phyloP scores from a whole-genome alignment of 352 stramenopile species.

The Pythium dissotocum region DNA sequence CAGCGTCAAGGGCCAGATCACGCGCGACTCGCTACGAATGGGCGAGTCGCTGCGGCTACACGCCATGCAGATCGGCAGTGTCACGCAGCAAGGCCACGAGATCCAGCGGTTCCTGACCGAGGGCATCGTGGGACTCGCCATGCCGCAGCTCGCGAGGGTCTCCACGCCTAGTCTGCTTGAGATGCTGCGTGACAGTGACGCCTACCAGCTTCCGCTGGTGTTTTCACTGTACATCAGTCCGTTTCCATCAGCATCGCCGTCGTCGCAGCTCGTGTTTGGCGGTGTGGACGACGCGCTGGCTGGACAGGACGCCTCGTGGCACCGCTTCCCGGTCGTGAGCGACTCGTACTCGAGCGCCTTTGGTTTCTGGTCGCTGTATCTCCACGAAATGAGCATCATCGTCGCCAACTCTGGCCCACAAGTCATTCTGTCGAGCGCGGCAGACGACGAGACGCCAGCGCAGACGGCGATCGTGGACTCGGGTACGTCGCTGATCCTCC shows the following conservation, averaged over 20 bases:
- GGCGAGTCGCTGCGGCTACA: conserved; percentile 10
- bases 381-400: conserved; percentile 13
- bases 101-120: conserved; percentile 41
- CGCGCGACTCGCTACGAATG: conserved; percentile 29
- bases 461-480: conserved; percentile 38
- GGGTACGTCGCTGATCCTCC: conserved; percentile 39
- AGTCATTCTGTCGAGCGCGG: neutral
- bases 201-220: conserved; percentile 21
- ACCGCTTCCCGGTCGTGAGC: conserved; percentile 28
- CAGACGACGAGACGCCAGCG: neutral
- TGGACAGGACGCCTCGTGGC: conserved; percentile 30
- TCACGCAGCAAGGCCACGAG: conserved; percentile 24
- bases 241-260: conserved; percentile 21
- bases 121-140: conserved; percentile 38
- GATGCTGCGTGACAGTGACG: conserved; percentile 16
- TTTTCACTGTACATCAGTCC: conserved; percentile 49
- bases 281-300: conserved; percentile 32
- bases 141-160: conserved; percentile 32
- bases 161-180: conserved; percentile 32
- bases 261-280: conserved; percentile 42
- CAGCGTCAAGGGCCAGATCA: conserved; percentile 25
- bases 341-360: conserved; percentile 14
- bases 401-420: neutral
- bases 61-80: conserved; percentile 29
- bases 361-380: conserved; percentile 34